phyloP scores from a whole-genome alignment of 306 rosid species.

The Cucumis sativus region DNA sequence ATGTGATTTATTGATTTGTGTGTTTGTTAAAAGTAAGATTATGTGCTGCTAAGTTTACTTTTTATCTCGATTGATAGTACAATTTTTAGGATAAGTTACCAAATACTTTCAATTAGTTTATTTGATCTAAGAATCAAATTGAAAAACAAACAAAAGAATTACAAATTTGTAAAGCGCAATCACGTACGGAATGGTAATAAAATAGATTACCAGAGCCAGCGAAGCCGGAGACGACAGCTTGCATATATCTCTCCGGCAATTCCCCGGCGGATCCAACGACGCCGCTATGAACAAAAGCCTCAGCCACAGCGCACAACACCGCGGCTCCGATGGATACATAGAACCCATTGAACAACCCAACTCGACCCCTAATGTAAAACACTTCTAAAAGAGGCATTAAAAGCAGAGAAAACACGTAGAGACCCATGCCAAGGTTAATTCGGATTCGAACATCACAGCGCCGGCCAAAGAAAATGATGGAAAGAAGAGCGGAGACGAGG shows the following conservation, averaged over 20 bases:
- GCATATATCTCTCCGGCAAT: conserved; percentile 73
- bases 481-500: conserved; percentile 27
- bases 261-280: conserved; percentile 73
- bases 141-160: too few relatives aligned
- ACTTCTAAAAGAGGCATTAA: conserved; percentile 45
- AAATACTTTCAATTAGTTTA: too few relatives aligned
- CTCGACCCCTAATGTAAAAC: conserved; percentile 48
- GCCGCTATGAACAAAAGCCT: conserved; percentile 64
- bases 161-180: too few relatives aligned
- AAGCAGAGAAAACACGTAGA: conserved; percentile 38
- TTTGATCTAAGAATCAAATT: too few relatives aligned
- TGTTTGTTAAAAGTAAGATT: too few relatives aligned
- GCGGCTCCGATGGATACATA: conserved; percentile 40
- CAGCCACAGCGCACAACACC: conserved; percentile 39
- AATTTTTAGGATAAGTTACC: too few relatives aligned
- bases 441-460: conserved; percentile 35
- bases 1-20: too few relatives aligned
- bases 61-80: too few relatives aligned
- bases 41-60: too few relatives aligned
- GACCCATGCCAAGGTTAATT: conserved; percentile 47
- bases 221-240: conserved; percentile 65
- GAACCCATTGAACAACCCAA: conserved; percentile 57
- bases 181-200: not conserved
- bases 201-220: conserved; percentile 42
- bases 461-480: conserved; percentile 40